Evolutionary conservation across 345 rosid species (phyloP).

Genomic region (Pseudoturritis turrita): DNA sequence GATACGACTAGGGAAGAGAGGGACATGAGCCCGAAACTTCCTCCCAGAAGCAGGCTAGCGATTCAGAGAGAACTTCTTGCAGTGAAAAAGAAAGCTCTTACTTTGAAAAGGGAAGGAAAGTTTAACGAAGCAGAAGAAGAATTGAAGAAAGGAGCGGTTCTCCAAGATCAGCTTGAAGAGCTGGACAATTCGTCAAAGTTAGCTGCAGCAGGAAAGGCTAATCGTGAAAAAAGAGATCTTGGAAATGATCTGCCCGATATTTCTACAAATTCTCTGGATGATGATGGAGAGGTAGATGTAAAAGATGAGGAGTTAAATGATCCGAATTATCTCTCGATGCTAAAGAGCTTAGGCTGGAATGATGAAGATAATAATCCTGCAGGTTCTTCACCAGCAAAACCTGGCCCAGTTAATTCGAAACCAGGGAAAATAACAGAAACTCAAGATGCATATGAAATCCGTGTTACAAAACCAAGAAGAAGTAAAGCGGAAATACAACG

Average conservation of each 20-base stretch:
- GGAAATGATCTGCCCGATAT: slow-evolving; percentile 24
- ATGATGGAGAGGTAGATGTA: slow-evolving; percentile 49
- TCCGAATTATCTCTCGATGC: slow-evolving; percentile 52
- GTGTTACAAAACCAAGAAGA: slow-evolving; percentile 36
- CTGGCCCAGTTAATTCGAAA: slow-evolving; percentile 24
- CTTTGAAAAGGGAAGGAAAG: slow-evolving; percentile 75
- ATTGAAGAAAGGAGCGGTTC: slow-evolving; percentile 56
- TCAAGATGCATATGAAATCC: slow-evolving; percentile 19
- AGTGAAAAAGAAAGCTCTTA: slow-evolving; percentile 67
- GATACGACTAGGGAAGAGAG: slow-evolving; percentile 16
- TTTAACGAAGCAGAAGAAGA: slow-evolving; percentile 66
- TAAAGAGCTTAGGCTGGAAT: slow-evolving; percentile 65
- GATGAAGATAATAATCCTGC: slow-evolving; percentile 42
- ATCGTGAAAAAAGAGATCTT: slow-evolving; percentile 13
- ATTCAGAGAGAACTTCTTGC: slow-evolving; percentile 72
- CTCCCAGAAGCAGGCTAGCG: slow-evolving; percentile 46
- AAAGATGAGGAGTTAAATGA: slow-evolving; percentile 70
- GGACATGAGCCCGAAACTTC: slow-evolving; percentile 28
- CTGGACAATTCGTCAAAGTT: slow-evolving; percentile 41
- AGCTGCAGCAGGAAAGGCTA: slow-evolving; percentile 26
- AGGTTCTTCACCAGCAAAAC: slow-evolving; percentile 16
- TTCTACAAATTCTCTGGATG: slow-evolving; percentile 21
- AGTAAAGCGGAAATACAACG: slow-evolving; percentile 78
- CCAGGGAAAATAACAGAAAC: slow-evolving; percentile 18
- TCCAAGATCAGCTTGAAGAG: slow-evolving; percentile 69